Conservation (phyloP, 2,329 filamentous ascomycete species). For the Ophiostoma himal-ulmi region DNA sequence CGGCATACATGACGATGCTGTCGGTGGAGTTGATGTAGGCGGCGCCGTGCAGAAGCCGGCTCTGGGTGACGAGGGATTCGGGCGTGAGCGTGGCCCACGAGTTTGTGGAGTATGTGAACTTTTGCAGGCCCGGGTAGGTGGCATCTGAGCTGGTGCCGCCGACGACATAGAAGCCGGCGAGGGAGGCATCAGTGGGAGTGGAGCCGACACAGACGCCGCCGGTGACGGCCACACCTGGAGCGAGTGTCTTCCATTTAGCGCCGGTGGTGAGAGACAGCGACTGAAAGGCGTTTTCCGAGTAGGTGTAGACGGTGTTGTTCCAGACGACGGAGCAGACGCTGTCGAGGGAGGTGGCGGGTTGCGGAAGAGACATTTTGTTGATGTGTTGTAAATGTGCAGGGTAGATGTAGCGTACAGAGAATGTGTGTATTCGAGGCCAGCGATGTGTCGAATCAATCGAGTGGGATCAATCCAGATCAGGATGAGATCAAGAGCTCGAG, state of each 20-base stretch:
- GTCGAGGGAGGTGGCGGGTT: conserved; percentile 63
- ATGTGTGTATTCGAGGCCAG: neutral
- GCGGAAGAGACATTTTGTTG: conserved; percentile 61
- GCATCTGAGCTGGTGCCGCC: conserved; percentile 58
- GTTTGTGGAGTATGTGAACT: conserved; percentile 49
- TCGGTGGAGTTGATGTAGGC: conserved; percentile 65
- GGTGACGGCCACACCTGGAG: conserved; percentile 62
- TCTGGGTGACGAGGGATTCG: conserved; percentile 51
- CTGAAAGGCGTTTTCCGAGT: conserved; percentile 68
- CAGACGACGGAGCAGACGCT: conserved; percentile 77
- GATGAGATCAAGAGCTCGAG: neutral
- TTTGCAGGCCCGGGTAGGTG: conserved; percentile 70
- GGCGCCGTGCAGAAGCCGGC: conserved; percentile 69
- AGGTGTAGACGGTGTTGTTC: conserved; percentile 78
- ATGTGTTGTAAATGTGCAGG: neutral
- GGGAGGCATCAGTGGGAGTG: conserved; percentile 50
- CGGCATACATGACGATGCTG: conserved; percentile 74
- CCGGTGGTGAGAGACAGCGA: conserved; percentile 63
- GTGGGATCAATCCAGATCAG: neutral
- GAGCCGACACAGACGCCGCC: conserved; percentile 73
- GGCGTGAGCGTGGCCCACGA: conserved; percentile 47
- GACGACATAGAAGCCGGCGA: conserved; percentile 69
- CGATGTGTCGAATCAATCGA: conserved; percentile 6
- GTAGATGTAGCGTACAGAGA: neutral
- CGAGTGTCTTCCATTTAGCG: conserved; percentile 63